Evolutionary conservation across 441 rosid species (phyloP), one percentile per base, ranked within the genome.

Genomic region (Aquilaria agallochum): DNA sequence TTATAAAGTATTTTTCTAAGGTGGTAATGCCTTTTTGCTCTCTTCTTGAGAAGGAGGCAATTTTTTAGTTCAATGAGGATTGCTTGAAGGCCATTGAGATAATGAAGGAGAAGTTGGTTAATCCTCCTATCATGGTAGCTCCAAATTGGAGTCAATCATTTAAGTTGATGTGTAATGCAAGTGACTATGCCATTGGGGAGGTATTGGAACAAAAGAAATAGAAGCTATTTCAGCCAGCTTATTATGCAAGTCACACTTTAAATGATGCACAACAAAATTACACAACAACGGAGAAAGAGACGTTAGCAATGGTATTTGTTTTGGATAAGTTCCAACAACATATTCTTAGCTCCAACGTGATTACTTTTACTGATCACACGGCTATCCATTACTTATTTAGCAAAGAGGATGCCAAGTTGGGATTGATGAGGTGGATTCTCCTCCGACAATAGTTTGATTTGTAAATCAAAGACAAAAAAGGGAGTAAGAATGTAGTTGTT

Each of bases 401-500:
- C 12, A 58, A 36, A 12, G 14, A 40, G 50, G 12, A 58, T 20
- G 48, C 31, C 15, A 58, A 58, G 8, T 50, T 13, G 7, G 1
- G 61, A 6, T 58, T 58, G 13, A 40, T 58, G 14, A 42, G 31
- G 12, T 58, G 50, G 50, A 58, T 44, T 44, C 31, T 58, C 8
- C 32, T 11, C 9, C 15, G 36, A 46, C 49, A 58, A 15, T 31
- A 58, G 15, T 58, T 44, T 58, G 49, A 58, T 27, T 13, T 58
- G 8, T 49, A 58, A 12, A 58, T 58, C 20, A 13, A 5, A 32
- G 61, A 58, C 27, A 58, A 58, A 12, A 58, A 40, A 4, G 31
- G 50, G 3, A 40, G 5, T 9, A 46, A 2, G 8, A 46, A 46
- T 13, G 11, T 2, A 1, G 31, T 58, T 4, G 61, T 12, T 0